Base-by-base conservation (phyloP, 2,329 filamentous ascomycete genomes). In the Claviceps digitariae region DNA sequence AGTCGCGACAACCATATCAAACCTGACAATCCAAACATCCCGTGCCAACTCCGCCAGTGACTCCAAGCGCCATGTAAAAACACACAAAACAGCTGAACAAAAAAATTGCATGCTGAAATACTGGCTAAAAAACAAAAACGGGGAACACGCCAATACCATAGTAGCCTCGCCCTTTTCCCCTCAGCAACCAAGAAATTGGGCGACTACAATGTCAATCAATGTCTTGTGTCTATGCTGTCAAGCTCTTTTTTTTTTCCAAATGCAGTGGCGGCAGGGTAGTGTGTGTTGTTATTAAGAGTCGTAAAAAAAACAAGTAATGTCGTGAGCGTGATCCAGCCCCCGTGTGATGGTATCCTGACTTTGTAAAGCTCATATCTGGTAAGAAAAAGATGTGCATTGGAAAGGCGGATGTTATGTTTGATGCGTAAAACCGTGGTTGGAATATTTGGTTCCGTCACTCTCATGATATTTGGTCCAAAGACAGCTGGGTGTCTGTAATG, bases 401-500 rank as follows among this genome's bases (percentile, higher is more conserved):
- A 29, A 52, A 43, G 50, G 21, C 46, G 31, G 50, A 52, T 53
- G 40, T 20, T 48, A n/a, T 29, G 25, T n/a, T 52, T 54, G 25
- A 29, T 51, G 50, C 51, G 46, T 38, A 34, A 36, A 36, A 15
- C 23, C n/a, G 31, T 48, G 31, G 34, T 38, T 38, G 17, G 40
- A 5, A 29, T 50, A 40, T 34, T 51, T 41, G 52, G 56, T 36
- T 36, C 10, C 1, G n/a, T 40, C 50, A 47, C 54, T 57, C 55
- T 68, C 62, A 65, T 66, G 56, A 62, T 54, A 69, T 63, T 58
- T 79, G 72, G 56, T 81, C 77, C 55, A 80, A 68, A 46, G 72
- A 70, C 52, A 77, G 61, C 46, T 74, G 66, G 25, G 70, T 69
- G 55, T 80, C 73, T 29, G 66, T 66, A 56, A 84, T 74, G 56